A percentile compares a stretch with the other conserved stretches of the same genome.
Conservation (phyloP, 257 asterid genomes). For the Solanum raphanifolium region DNA sequence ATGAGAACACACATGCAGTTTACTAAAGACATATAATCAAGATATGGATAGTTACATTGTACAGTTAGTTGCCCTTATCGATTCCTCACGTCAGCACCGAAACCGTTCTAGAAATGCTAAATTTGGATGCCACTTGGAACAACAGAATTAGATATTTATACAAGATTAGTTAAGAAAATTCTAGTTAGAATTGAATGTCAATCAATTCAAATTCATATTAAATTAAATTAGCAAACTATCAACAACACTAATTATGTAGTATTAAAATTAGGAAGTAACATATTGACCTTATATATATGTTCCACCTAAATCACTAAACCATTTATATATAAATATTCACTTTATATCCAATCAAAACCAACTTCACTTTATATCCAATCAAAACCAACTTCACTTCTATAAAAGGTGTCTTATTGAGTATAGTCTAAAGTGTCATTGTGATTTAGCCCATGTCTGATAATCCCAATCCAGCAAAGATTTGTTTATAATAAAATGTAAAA, state of each 20-base stretch:
- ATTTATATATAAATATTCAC: neutral
- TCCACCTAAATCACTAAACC: too few species aligned
- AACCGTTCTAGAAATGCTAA: neutral
- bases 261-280: too few species aligned
- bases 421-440: neutral
- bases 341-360: neutral
- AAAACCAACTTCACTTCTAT: neutral
- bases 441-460: neutral
- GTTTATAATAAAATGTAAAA: too few species aligned
- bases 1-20: accelerated
- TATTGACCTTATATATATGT: too few species aligned
- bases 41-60: neutral
- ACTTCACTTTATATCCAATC: neutral
- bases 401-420: neutral
- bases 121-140: neutral
- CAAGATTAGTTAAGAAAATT: neutral
- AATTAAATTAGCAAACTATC: neutral
- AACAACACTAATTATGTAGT: neutral
- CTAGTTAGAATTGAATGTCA: neutral
- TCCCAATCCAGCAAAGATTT: neutral
- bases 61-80: neutral
- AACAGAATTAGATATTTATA: neutral
- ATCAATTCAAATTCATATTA: neutral
- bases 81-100: neutral
- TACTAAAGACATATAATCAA: neutral